A percentile compares a stretch with the other conserved stretches of the same genome.
phyloP scores from a whole-genome alignment of 129 eudicot species.

The Lactuca saligna region DNA sequence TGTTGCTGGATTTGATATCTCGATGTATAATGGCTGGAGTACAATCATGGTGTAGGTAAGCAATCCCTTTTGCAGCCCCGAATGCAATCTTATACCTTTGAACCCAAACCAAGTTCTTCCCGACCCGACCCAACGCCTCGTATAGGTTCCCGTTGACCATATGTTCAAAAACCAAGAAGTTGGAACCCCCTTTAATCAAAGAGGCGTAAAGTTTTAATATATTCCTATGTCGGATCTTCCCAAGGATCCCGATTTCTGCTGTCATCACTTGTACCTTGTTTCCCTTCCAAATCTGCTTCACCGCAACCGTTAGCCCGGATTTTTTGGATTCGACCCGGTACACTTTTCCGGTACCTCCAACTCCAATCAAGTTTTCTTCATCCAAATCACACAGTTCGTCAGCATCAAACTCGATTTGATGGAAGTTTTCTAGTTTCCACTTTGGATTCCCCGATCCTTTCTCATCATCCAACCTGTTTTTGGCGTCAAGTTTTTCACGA shows the following conservation, averaged over 20 bases:
- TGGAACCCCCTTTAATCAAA: conserved; percentile 60
- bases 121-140: conserved; percentile 55
- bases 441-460: conserved; percentile 37
- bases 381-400: conserved; percentile 67
- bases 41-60: conserved; percentile 92
- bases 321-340: conserved; percentile 73
- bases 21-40: conserved; percentile 73
- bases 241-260: conserved; percentile 74
- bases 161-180: conserved; percentile 80
- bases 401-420: conserved; percentile 64
- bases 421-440: conserved; percentile 84
- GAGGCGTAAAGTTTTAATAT: conserved; percentile 77
- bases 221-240: conserved; percentile 76
- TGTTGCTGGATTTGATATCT: conserved; percentile 86
- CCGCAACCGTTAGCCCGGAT: conserved; percentile 76
- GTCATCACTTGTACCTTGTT: conserved; percentile 46
- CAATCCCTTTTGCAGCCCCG: conserved; percentile 92
- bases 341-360: conserved; percentile 90
- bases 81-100: conserved; percentile 68
- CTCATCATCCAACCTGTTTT: conserved; percentile 28
- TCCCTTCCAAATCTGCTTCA: conserved; percentile 73
- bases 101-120: conserved; percentile 72
- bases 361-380: conserved; percentile 76
- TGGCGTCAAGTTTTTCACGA: conserved; percentile 15
- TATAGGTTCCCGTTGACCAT: conserved; percentile 81